Evolutionary conservation across 2,329 filamentous ascomycete species (phyloP), one percentile per base, ranked within the genome.

Genomic region (Calonectria honghensis): DNA sequence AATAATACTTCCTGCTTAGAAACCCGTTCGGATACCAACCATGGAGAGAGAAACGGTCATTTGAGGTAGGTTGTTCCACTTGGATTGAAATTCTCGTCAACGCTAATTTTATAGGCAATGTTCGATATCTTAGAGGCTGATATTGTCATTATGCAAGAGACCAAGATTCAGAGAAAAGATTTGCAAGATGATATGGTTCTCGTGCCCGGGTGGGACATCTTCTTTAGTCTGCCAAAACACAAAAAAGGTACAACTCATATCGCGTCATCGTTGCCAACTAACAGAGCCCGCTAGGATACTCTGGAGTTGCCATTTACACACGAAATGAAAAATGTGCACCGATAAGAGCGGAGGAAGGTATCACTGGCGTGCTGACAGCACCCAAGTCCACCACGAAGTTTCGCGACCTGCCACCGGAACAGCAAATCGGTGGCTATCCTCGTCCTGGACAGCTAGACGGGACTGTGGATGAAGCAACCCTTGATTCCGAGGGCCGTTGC

Each of bases 171-270:
- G 83, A 91, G 94, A 72, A 98, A 98, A 83, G 96, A 98, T 79
- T 88, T 99, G 1, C 90, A 89, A 51, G 97, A 98, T 89, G 97
- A 98, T 80, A 98, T 98, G 95, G 96, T 98, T 13, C 88, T 98
- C 41, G 92, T 98, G 0, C 93, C 95, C 0, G 97, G 97, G 16
- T 99, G 96, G 96, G 97, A 99, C 83, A 96, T 96, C 77, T 98
- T 94, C 85, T 98, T 98, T 86, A 98, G 96, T 83, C 88, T 99
- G 31, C 97, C 97, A 0, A 95, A 93, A 83, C 90, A 97, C 82
- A 98, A 98, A 85, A 98, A 98, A 88, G 96, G 95, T 94, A 86
- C 35, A 77, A n/a, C 7, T 32, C 29, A 14, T 51, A 11, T 32
- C 29, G 24, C 20, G 48, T 6, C 29, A 14, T 10, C 32, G 11